phyloP scores from a whole-genome alignment of 2,329 filamentous ascomycete genomes.

The Apiospora koreana region DNA sequence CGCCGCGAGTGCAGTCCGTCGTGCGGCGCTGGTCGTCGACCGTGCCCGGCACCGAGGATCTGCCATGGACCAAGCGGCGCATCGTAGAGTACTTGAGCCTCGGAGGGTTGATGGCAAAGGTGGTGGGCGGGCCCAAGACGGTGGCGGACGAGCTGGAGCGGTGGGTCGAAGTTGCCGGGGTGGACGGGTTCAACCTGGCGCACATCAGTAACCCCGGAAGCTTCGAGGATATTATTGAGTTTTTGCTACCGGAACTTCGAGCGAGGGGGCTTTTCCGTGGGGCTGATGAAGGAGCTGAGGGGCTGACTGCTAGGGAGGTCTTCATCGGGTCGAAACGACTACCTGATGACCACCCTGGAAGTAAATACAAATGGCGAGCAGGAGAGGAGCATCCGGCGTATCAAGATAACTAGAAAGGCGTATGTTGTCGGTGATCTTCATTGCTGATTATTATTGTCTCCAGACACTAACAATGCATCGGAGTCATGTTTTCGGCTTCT shows the following conservation, averaged over 20 bases:
- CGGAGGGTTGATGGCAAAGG: conserved; percentile 30
- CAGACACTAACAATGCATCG: no score
- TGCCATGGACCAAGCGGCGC: conserved; percentile 42
- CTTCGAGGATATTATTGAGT: conserved; percentile 27
- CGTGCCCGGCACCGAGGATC: conserved; percentile 46
- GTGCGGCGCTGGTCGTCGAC: conserved; percentile 30
- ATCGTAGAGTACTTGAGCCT: conserved; percentile 41
- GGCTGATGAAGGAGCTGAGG: conserved; percentile 17
- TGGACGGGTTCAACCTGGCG: conserved; percentile 28
- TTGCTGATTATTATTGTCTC: no score
- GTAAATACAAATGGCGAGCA: conserved; percentile 25
- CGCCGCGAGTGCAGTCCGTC: conserved; percentile 45
- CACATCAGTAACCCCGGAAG: conserved; percentile 25
- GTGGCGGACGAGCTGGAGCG: conserved; percentile 27
- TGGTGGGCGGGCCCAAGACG: conserved; percentile 25
- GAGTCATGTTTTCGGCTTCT: no score
- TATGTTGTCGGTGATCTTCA: no score
- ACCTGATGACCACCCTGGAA: conserved; percentile 57
- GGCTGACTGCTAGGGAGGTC: conserved; percentile 23
- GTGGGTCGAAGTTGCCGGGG: conserved; percentile 24
- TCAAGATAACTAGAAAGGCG: not conserved
- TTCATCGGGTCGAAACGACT: conserved; percentile 44
- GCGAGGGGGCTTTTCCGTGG: conserved; percentile 39
- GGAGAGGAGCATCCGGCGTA: conserved; percentile 20
- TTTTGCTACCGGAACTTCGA: conserved; percentile 25